phyloP scores from a whole-genome alignment of 306 rosid genomes.

The Lupinus albus region DNA sequence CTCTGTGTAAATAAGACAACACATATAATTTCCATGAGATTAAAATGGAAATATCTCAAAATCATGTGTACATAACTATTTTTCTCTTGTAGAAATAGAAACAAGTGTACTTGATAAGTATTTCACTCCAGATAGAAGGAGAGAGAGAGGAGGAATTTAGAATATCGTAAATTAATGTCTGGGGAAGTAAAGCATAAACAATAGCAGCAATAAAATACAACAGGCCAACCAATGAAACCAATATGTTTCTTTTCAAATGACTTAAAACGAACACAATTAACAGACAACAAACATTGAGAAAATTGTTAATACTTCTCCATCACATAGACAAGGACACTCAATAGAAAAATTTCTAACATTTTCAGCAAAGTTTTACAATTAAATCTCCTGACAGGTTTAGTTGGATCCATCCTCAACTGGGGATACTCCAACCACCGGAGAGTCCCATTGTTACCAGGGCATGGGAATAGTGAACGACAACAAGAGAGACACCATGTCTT shows the following conservation, averaged over 20 bases:
- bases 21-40: slow-evolving; percentile 33
- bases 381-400: slow-evolving; percentile 15
- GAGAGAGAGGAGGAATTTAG: slow-evolving; percentile 1
- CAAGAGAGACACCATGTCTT: no score
- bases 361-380: slow-evolving; percentile 6
- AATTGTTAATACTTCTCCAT: background rate
- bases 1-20: slow-evolving; percentile 56
- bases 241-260: slow-evolving; percentile 17
- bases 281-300: background rate
- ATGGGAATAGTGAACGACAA: no score
- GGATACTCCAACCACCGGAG: no score
- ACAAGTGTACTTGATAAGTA: background rate
- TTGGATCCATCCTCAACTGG: no score
- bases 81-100: slow-evolving; percentile 5
- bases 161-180: slow-evolving; percentile 18
- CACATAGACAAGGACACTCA: slow-evolving; percentile 14
- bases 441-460: no score
- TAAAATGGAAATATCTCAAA: slow-evolving; percentile 21
- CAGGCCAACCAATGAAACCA: slow-evolving; percentile 23
- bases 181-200: background rate
- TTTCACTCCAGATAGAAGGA: slow-evolving; percentile 1
- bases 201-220: slow-evolving; percentile 7
- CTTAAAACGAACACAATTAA: background rate
- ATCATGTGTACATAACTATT: background rate
- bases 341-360: slow-evolving; percentile 9